Conservation (phyloP, 83 land plant species). For the Picea mariana region DNA sequence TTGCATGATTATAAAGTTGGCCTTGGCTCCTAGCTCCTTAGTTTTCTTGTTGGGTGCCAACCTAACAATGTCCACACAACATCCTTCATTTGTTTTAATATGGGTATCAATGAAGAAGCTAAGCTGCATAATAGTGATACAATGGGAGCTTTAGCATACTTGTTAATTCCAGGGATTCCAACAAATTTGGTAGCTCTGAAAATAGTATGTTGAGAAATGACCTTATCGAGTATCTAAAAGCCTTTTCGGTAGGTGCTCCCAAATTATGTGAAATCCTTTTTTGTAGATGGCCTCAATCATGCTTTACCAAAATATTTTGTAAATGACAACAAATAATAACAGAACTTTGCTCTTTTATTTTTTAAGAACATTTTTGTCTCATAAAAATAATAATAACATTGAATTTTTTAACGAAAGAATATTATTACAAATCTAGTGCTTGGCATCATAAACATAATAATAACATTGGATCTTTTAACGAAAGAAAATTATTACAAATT, state of each 20-base stretch:
- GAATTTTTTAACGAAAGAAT: too few species aligned
- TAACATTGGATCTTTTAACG: too few species aligned
- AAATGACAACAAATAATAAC: too few species aligned
- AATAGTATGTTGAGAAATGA: constrained; percentile 44
- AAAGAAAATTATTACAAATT: too few species aligned
- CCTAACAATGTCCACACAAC: not conserved
- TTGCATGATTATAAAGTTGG: not conserved
- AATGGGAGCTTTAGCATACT: not conserved
- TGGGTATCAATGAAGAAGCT: not conserved
- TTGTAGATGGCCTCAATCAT: too few species aligned
- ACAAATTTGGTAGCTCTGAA: constrained; percentile 38
- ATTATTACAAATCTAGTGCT: too few species aligned
- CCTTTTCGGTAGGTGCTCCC: constrained; percentile 41
- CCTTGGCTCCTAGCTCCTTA: not conserved
- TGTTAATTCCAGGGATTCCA: constrained; percentile 57
- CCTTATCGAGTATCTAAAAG: constrained; percentile 30
- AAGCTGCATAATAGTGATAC: not conserved
- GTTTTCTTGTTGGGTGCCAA: not conserved
- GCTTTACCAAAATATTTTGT: too few species aligned
- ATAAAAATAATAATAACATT: too few species aligned
- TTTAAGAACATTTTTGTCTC: too few species aligned
- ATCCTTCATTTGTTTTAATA: too few species aligned
- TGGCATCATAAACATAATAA: too few species aligned
- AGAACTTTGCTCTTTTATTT: too few species aligned
- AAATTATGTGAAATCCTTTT: constrained; percentile 5